A percentile compares a stretch with the other conserved stretches of the same genome.
Conservation (phyloP, 2,329 filamentous ascomycete species). For the Trichoderma brevicompactum region DNA sequence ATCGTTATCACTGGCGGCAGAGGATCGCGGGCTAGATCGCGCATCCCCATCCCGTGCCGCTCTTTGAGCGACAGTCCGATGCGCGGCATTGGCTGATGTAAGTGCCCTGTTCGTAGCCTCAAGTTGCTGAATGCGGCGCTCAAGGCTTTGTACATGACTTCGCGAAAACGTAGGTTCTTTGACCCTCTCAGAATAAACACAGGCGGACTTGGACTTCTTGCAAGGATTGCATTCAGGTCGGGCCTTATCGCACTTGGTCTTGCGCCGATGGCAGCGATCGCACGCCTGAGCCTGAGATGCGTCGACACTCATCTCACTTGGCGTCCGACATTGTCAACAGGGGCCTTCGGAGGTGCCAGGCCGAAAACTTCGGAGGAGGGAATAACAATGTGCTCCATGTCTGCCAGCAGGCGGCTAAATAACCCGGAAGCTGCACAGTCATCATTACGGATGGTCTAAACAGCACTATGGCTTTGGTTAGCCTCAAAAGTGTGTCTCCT, state of each 20-base stretch:
- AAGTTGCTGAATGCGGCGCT: constrained; percentile 41
- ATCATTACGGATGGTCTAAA: no score
- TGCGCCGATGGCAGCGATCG: constrained; percentile 48
- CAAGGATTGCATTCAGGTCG: constrained; percentile 45
- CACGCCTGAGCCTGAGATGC: constrained; percentile 37
- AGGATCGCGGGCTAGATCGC: constrained; percentile 21
- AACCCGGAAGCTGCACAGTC: no score
- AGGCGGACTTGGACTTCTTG: constrained; percentile 40
- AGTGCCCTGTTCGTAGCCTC: constrained; percentile 40
- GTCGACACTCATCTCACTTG: constrained; percentile 15
- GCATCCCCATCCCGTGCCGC: neutral
- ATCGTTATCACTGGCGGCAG: constrained; percentile 32
- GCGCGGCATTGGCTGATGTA: constrained; percentile 28
- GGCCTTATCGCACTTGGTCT: constrained; percentile 47
- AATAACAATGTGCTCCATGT: neutral
- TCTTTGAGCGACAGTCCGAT: constrained; percentile 28
- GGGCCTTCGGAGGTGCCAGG: neutral
- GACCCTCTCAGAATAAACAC: constrained; percentile 40
- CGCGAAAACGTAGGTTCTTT: constrained; percentile 38
- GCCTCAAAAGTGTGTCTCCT: neutral
- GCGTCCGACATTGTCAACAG: neutral
- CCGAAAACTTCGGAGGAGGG: neutral
- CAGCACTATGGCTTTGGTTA: neutral
- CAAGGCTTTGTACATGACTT: constrained; percentile 43
- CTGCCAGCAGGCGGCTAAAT: neutral